Conservation (phyloP, 371 early-diverging fungal genomes). For the Mucor circinelloides region DNA sequence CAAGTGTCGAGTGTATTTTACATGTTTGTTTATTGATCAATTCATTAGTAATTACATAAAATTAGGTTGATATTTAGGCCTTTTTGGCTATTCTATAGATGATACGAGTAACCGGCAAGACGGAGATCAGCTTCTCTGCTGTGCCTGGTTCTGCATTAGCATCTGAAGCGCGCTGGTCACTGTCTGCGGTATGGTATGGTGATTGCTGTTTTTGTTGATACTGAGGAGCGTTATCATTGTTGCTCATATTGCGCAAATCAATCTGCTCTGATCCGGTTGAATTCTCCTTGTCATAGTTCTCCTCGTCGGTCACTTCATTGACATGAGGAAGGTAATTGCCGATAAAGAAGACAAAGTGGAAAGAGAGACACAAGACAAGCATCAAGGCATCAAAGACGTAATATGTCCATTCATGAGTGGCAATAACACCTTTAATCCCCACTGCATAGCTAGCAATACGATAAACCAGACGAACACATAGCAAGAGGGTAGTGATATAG, state of each 20-base stretch:
- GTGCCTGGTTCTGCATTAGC: background rate
- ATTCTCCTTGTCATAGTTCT: background rate
- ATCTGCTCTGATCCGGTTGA: background rate
- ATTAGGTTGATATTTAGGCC: background rate
- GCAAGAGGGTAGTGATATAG: background rate
- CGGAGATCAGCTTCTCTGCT: background rate
- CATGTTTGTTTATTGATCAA: background rate
- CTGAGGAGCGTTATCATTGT: background rate
- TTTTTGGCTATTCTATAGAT: background rate
- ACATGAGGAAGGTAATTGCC: constrained; percentile 1
- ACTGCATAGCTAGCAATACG: background rate
- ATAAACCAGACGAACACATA: constrained; percentile 1
- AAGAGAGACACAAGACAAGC: background rate
- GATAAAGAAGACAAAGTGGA: constrained; percentile 1
- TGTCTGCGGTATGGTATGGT: background rate
- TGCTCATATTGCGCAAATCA: background rate
- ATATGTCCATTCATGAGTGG: constrained; percentile 3
- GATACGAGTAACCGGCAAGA: background rate
- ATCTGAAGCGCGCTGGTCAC: too few species aligned
- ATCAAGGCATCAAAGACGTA: constrained; percentile 12
- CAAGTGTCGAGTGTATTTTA: too few species aligned
- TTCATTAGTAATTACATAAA: background rate
- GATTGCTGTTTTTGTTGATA: background rate
- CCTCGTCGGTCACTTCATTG: background rate
- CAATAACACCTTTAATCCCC: background rate